Base-by-base conservation (phyloP, 345 rosid genomes). In the Salix viminalis region DNA sequence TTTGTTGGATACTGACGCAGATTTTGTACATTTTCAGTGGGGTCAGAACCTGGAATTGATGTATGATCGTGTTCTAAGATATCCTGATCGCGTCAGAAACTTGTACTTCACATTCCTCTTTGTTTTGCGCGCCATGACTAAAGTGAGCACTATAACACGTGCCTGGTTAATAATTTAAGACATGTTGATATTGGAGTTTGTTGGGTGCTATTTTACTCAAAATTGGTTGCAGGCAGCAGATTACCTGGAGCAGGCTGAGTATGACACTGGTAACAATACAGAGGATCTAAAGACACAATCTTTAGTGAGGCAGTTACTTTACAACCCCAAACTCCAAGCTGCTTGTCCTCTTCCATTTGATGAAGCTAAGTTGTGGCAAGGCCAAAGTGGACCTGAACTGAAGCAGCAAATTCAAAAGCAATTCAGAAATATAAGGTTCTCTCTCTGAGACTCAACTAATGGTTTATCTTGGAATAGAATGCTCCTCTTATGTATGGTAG, bases 321-420 rank as follows among this genome's bases (percentile, higher is more conserved):
- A 88, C 81, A 84, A 94, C 74, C 85, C 92, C 64, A 86, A 90
- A 79, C 86, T 93, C 46, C 94, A 86, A 85, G 90, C 97, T 70
- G 99, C 99, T 56, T 94, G 98, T 77, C 97, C 99, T 11, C 83
- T 92, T 60, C 98, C 99, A 65, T 96, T 90, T 82, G 98, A 96
- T 76, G 99, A 96, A 85, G 99, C 98, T 65, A 91, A 94, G 85
- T 84, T 96, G 72, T 96, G 98, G 97, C 90, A 90, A 76, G 99
- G 99, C 37, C 93, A 89, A 84, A 86, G 88, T 69, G 99, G 99
- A 61, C 99, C 97, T 24, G 98, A 96, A 85, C 84, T 94, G 77
- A 96, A 94, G 73, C 89, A 86, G 84, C 84, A 87, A 79, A 89
- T 90, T 82, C 98, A 91, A 81, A 85, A 80, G 75, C 99, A 93